A percentile compares a stretch with the other conserved stretches of the same genome.
These are phyloP conservation scores for Ustilago xerochloae DNA, from an alignment of 1,284 basidiomycete genomes.

Conservation along the genomic window DNA sequence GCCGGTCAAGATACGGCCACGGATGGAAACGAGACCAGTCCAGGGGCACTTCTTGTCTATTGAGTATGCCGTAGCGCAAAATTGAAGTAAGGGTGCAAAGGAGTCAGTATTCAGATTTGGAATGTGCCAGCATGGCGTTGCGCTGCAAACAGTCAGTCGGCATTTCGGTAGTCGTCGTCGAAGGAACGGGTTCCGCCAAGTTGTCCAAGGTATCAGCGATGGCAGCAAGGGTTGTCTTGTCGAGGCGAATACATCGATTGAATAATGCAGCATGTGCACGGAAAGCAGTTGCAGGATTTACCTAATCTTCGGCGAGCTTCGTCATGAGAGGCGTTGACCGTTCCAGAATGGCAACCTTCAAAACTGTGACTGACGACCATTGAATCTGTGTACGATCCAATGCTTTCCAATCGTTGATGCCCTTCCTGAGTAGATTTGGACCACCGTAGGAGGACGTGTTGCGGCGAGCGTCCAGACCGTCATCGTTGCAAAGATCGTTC, in stretches of 20 bases:
- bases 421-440: too few relatives aligned
- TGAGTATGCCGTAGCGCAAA: conserved; percentile 18
- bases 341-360: too few relatives aligned
- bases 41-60: conserved; percentile 99
- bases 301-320: too few relatives aligned
- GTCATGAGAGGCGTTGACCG: too few relatives aligned
- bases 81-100: background rate
- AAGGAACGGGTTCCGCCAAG: background rate
- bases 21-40: conserved; percentile 82
- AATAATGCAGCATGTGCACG: background rate
- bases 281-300: too few relatives aligned
- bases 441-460: too few relatives aligned
- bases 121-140: background rate
- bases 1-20: conserved; percentile 97
- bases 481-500: too few relatives aligned
- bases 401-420: too few relatives aligned
- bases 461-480: too few relatives aligned
- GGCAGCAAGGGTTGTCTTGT: background rate
- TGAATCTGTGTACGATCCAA: too few relatives aligned
- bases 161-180: background rate
- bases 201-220: background rate
- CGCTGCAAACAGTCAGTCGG: background rate
- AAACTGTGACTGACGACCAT: too few relatives aligned
- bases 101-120: conserved; percentile 10
- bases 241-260: too few relatives aligned